Evolutionary conservation across 495 filamentous ascomycete genomes (phyloP), one percentile per base, ranked within the genome.

Genomic region (Penicillium diatomitis): DNA sequence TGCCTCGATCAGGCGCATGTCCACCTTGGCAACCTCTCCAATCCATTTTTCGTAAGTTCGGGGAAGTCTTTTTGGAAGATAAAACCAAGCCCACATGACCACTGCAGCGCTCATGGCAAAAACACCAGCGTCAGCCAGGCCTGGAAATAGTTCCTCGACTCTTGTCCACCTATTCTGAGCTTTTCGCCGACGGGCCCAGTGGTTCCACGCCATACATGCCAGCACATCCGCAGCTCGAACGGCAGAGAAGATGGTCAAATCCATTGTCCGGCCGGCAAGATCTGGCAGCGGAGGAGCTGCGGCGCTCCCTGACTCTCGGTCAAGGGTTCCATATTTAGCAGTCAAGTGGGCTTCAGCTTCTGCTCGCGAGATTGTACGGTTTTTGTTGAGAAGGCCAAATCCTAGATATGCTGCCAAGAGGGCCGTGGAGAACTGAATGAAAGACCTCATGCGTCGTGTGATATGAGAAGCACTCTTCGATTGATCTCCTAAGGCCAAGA

Each of bases 41-140:
- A 96, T 94, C 88, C 90, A 95, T 64, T 85, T 85, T 51, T 81
- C 86, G 67, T 96, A 96, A 29, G 84, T 74, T 33, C 64, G 76
- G 8, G 88, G 88, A 4, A 95, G 69, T 42, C 80, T 74, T 36
- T 77, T 69, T 0, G 87, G 87, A 3, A 61, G 54, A 70, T 91
- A 95, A 57, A 95, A 83, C 86, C 86, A 95, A 12, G 86, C 78
- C 84, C 87, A 90, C 88, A 95, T 96, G 42, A 96, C 82, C 3
- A 88, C 66, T n/a, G 81, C 85, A 40, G 81, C 79, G 53, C 85
- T 90, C 46, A 77, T 56, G 12, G 87, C 81, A 61, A 96, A 96
- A 4, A 91, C 60, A 7, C 76, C 67, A n/a, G 87, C 77, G 59
- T 90, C 86, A 30, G 80, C 69, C 36, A 82, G 57, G 11, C 63